These are phyloP conservation scores for Vaccinium vitisidaea DNA, from an alignment of 148 eudicot species.

Conservation along the genomic window DNA sequence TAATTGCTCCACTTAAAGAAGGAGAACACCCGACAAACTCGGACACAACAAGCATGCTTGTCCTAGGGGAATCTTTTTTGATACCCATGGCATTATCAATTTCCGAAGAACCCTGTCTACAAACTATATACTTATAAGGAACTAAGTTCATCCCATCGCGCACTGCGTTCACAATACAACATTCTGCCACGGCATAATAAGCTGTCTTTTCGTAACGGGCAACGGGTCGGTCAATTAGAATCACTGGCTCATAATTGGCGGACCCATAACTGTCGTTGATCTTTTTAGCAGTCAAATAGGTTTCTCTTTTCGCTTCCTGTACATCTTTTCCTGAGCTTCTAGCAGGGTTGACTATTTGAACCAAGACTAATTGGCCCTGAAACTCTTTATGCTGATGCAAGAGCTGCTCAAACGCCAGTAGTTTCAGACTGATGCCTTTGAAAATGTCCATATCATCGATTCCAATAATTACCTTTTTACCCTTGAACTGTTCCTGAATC, in stretches of 20 bases:
- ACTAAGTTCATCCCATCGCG: constrained; percentile 75
- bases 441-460: constrained; percentile 81
- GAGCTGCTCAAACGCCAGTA: constrained; percentile 65
- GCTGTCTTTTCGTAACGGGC: constrained; percentile 69
- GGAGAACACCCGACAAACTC: constrained; percentile 78
- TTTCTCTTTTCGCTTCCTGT: constrained; percentile 54
- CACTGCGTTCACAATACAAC: constrained; percentile 73
- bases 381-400: constrained; percentile 46
- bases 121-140: constrained; percentile 69
- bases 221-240: constrained; percentile 63
- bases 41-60: constrained; percentile 72
- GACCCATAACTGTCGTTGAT: constrained; percentile 56
- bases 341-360: constrained; percentile 75
- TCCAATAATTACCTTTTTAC: constrained; percentile 58
- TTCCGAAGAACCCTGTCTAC: constrained; percentile 54
- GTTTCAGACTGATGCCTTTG: constrained; percentile 67
- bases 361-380: constrained; percentile 51
- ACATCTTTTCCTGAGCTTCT: constrained; percentile 71
- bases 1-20: constrained; percentile 73
- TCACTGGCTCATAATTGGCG: constrained; percentile 48
- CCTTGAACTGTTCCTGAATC: constrained; percentile 50
- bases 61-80: constrained; percentile 37
- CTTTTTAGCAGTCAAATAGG: constrained; percentile 42
- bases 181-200: constrained; percentile 69
- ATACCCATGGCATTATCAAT: constrained; percentile 44